Evolutionary conservation across 2,329 filamentous ascomycete species (phyloP).

Genomic region (Diaporthe vexans): DNA sequence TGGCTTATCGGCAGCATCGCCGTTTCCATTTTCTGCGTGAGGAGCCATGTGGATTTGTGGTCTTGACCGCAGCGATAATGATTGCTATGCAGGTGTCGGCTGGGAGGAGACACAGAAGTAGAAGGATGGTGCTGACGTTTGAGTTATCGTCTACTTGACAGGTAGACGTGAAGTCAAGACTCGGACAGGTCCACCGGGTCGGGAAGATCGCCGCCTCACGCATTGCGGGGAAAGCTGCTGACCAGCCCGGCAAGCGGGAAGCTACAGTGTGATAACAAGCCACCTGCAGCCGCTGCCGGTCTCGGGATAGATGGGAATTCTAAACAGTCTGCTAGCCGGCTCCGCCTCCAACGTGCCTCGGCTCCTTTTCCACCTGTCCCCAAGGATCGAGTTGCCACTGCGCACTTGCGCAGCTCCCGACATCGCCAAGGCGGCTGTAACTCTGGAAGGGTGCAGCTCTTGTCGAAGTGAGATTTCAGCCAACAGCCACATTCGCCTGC

Average conservation of each 20-base stretch:
- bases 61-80: fast-evolving
- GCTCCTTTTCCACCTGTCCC: neutral
- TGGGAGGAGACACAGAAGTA: neutral
- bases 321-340: neutral
- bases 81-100: too few relatives aligned
- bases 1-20: constrained; percentile 9
- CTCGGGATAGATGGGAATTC: constrained; percentile 5
- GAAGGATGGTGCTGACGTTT: neutral
- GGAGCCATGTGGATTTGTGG: constrained; percentile 30
- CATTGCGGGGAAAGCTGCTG: constrained; percentile 28
- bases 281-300: neutral
- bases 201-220: constrained; percentile 12
- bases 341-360: neutral
- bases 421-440: neutral
- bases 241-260: constrained; percentile 24
- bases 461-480: neutral
- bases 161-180: neutral
- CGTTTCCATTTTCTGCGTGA: constrained; percentile 33
- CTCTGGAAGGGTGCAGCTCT: neutral
- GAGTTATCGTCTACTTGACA: neutral
- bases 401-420: neutral
- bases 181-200: neutral
- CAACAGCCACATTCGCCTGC: neutral
- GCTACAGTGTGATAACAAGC: neutral
- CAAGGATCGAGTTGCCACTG: neutral